Evolutionary conservation across 2,329 filamentous ascomycete genomes (phyloP).

Genomic region (Clonostachys rhizophaga): DNA sequence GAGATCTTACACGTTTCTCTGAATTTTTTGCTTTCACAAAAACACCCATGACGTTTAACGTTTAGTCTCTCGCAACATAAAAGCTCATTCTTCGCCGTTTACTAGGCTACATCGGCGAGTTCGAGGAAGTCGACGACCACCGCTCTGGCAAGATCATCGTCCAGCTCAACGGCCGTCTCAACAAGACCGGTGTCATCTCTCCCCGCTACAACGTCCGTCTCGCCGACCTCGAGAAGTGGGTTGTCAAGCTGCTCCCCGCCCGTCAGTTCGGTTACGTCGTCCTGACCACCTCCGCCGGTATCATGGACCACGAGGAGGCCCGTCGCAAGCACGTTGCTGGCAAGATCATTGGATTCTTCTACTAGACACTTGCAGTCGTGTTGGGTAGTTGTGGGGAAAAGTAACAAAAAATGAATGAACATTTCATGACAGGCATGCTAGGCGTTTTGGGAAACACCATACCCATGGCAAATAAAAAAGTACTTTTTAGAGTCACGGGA

Average conservation of each 20-base stretch:
- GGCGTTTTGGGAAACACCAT: conserved; percentile 1
- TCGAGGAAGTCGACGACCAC: conserved; percentile 99
- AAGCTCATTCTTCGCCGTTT: conserved; percentile 43
- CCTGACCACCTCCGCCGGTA: conserved; percentile 97
- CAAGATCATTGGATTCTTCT: conserved; percentile 99
- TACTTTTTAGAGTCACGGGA: not conserved
- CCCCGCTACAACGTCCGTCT: conserved; percentile 99
- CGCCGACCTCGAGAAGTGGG: conserved; percentile 98
- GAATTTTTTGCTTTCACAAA: conserved; percentile 36
- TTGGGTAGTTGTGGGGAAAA: conserved; percentile 1
- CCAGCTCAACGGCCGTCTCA: conserved; percentile 97
- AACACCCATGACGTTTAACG: conserved; percentile 71
- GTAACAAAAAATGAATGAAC: conserved; percentile 8
- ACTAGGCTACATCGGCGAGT: conserved; percentile 96
- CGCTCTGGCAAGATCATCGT: conserved; percentile 99
- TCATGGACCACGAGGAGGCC: conserved; percentile 99
- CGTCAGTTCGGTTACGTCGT: conserved; percentile 99
- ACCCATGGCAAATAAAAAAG: not conserved
- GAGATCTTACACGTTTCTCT: conserved; percentile 96
- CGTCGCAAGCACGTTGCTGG: conserved; percentile 97
- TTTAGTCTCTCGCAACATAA: conserved; percentile 93
- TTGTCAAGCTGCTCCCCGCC: conserved; percentile 95
- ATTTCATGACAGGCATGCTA: conserved; percentile 3
- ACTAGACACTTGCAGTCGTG: conserved; percentile 50
- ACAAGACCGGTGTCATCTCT: conserved; percentile 99